Conservation (phyloP, 2,329 filamentous ascomycete genomes). For the Cladosporium sphaerospermum region DNA sequence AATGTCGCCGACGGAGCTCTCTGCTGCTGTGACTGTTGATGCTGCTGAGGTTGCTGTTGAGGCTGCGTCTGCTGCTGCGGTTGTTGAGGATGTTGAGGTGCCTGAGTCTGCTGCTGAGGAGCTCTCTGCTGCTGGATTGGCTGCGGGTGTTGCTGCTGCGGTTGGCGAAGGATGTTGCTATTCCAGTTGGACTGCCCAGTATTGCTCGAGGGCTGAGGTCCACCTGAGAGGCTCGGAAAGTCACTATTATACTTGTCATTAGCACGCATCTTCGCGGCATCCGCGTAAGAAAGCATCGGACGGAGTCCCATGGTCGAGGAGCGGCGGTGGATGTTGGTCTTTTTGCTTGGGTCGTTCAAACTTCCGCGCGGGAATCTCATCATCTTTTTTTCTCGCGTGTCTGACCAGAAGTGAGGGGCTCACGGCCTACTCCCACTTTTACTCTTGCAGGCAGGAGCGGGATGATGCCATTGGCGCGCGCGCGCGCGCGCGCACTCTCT, state of each 20-base stretch:
- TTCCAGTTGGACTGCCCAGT: slow-evolving; percentile 51
- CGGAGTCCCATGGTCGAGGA: not conserved
- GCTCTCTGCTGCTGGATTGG: slow-evolving; percentile 36
- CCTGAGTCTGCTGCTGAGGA: slow-evolving; percentile 40
- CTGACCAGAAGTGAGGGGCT: too few relatives aligned
- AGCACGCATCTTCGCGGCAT: not conserved
- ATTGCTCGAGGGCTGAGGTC: slow-evolving; percentile 48
- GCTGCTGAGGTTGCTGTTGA: slow-evolving; percentile 39
- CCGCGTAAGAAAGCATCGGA: not conserved
- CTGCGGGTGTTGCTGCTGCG: slow-evolving; percentile 22
- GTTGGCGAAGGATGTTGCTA: slow-evolving; percentile 49
- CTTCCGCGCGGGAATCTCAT: not conserved
- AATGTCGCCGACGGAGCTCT: slow-evolving; percentile 40
- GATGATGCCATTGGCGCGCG: not conserved
- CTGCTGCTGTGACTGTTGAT: slow-evolving; percentile 30
- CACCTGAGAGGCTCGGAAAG: slow-evolving; percentile 56
- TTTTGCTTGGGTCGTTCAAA: not conserved
- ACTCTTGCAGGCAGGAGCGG: not conserved
- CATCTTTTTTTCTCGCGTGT: not conserved
- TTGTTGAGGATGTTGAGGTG: too few relatives aligned
- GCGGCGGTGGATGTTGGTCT: not conserved
- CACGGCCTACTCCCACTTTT: too few relatives aligned
- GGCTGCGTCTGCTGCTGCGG: slow-evolving; percentile 39
- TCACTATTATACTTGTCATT: slow-evolving; percentile 43
- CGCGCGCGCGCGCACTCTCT: too few relatives aligned